Percentiles rank a stretch among this genome's conserved stretches.
Evolutionary conservation across 2,329 filamentous ascomycete genomes (phyloP).

Genomic region (Tolypocladium pustulatum): DNA sequence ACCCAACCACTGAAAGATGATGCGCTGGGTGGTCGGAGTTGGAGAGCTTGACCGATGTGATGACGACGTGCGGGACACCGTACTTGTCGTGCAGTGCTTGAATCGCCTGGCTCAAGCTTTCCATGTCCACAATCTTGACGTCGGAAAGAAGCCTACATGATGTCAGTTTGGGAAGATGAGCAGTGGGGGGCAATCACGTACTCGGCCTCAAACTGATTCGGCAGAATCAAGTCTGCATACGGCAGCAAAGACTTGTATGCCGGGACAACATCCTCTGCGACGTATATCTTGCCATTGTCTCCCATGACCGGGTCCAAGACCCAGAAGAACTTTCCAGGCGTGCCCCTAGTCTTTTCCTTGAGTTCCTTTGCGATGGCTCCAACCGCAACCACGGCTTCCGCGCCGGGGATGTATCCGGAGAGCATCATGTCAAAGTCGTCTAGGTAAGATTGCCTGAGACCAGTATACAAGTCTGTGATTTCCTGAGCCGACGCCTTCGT

Average conservation of each 20-base stretch:
- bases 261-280: constrained; percentile 82
- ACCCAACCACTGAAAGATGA: constrained; percentile 65
- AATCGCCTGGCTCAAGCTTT: constrained; percentile 63
- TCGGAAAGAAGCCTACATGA: constrained; percentile 62
- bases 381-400: constrained; percentile 72
- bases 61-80: constrained; percentile 75
- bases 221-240: constrained; percentile 82
- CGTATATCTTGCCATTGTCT: constrained; percentile 85
- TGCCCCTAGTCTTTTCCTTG: constrained; percentile 49
- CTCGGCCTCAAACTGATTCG: constrained; percentile 97
- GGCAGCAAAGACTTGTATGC: constrained; percentile 73
- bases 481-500: constrained; percentile 72
- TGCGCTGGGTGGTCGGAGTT: constrained; percentile 35
- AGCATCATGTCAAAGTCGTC: constrained; percentile 90
- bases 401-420: constrained; percentile 87
- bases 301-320: constrained; percentile 98
- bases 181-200: constrained; percentile 31
- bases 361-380: constrained; percentile 77
- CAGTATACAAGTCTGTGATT: constrained; percentile 74
- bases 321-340: constrained; percentile 84
- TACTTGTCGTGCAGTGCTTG: constrained; percentile 66
- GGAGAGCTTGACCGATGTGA: constrained; percentile 74
- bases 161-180: constrained; percentile 1
- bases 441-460: constrained; percentile 72
- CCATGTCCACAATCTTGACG: constrained; percentile 69